A percentile compares a stretch with the other conserved stretches of the same genome.
Evolutionary conservation across 305 asterid species (phyloP).

Genomic region (Fraxinus greggii): DNA sequence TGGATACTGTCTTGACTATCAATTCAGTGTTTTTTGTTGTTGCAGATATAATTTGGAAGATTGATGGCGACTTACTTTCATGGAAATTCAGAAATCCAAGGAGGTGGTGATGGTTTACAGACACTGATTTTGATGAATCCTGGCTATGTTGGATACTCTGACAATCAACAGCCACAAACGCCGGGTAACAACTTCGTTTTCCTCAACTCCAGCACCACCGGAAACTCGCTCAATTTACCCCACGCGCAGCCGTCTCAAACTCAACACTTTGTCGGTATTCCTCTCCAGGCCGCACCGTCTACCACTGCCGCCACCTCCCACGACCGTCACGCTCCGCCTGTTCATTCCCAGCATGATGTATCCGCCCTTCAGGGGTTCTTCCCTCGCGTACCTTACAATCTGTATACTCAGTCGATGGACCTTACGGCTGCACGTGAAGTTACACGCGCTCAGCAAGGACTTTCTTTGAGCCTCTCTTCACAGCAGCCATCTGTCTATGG

Average conservation of each 20-base stretch:
- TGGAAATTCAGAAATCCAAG: constrained; percentile 50
- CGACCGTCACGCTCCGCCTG: constrained; percentile 53
- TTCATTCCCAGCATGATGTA: constrained; percentile 43
- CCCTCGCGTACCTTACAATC: constrained; percentile 57
- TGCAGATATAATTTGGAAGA: not conserved
- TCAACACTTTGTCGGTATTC: constrained; percentile 46
- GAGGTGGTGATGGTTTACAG: constrained; percentile 45
- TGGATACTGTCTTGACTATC: not conserved
- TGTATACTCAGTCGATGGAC: constrained; percentile 49
- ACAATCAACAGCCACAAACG: constrained; percentile 29
- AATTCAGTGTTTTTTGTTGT: not conserved
- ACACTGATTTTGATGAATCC: constrained; percentile 56
- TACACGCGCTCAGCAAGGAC: constrained; percentile 69
- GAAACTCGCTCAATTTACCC: constrained; percentile 21
- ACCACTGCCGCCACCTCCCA: constrained; percentile 20
- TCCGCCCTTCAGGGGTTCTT: constrained; percentile 63
- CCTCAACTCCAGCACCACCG: constrained; percentile 41
- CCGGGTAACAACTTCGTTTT: constrained; percentile 37
- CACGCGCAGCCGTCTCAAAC: constrained; percentile 42
- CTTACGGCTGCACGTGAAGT: constrained; percentile 63
- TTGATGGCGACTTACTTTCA: constrained; percentile 50
- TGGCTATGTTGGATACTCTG: constrained; percentile 48
- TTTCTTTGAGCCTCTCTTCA: constrained; percentile 73
- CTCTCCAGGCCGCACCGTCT: constrained; percentile 24
- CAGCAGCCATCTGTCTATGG: constrained; percentile 52